phyloP scores from a whole-genome alignment of 352 stramenopile species.

The Phytophthora rubi region DNA sequence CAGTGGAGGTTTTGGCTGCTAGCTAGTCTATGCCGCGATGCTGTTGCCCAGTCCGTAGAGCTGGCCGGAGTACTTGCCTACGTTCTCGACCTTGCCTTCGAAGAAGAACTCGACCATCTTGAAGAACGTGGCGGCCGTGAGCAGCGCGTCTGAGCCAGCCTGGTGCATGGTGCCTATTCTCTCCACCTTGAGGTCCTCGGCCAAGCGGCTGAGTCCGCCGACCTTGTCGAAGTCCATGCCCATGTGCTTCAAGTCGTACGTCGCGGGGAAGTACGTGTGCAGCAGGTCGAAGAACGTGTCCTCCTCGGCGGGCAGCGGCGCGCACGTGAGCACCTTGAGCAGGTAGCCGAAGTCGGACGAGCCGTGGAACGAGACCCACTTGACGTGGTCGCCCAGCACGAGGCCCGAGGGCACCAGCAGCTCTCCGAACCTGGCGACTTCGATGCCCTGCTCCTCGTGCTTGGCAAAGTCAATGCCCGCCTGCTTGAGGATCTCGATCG shows the following conservation, averaged over 20 bases:
- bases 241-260: slow-evolving; percentile 99
- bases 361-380: slow-evolving; percentile 99
- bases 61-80: slow-evolving; percentile 84
- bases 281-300: slow-evolving; percentile 97
- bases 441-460: slow-evolving; percentile 96
- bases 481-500: slow-evolving; percentile 98
- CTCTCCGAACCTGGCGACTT: slow-evolving; percentile 97
- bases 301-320: slow-evolving; percentile 88
- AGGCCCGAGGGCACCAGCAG: slow-evolving; percentile 98
- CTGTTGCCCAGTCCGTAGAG: slow-evolving; percentile 87
- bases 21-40: slow-evolving; percentile 46
- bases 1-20: slow-evolving; percentile 9
- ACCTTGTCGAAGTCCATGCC: slow-evolving; percentile 98
- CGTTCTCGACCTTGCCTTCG: slow-evolving; percentile 85
- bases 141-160: slow-evolving; percentile 96
- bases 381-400: slow-evolving; percentile 98
- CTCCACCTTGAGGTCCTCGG: slow-evolving; percentile 96
- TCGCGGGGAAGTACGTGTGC: slow-evolving; percentile 98
- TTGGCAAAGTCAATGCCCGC: slow-evolving; percentile 98
- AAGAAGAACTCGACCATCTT: slow-evolving; percentile 92
- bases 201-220: slow-evolving; percentile 96
- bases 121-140: slow-evolving; percentile 96
- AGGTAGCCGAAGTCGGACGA: slow-evolving; percentile 99
- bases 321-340: slow-evolving; percentile 96
- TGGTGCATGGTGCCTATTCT: slow-evolving; percentile 99